phyloP scores from a whole-genome alignment of 371 early-diverging fungal species.

The Lichtheimia hyalospora region DNA sequence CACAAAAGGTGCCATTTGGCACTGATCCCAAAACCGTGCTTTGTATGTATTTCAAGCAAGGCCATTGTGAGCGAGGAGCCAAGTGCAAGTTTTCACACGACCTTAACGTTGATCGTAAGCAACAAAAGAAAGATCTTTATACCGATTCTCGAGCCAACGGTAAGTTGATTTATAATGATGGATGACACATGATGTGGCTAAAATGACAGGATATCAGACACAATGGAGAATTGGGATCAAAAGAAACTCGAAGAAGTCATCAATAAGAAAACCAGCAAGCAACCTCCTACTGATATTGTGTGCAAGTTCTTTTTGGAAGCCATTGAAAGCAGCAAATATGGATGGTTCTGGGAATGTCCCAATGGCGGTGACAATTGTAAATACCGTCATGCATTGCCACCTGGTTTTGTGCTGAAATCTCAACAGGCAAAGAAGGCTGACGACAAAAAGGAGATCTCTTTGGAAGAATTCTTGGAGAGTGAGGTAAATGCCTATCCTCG shows the following conservation, averaged over 20 bases:
- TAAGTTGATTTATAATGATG: neutral
- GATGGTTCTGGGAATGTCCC: slow-evolving; percentile 99
- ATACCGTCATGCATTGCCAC: slow-evolving; percentile 97
- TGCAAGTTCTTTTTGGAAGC: slow-evolving; percentile 99
- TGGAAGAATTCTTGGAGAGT: slow-evolving; percentile 96
- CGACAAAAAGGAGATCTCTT: slow-evolving; percentile 79
- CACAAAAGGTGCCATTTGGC: slow-evolving; percentile 98
- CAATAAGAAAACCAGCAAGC: slow-evolving; percentile 81
- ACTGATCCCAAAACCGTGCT: slow-evolving; percentile 98
- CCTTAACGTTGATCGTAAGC: slow-evolving; percentile 85
- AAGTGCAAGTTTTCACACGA: slow-evolving; percentile 99
- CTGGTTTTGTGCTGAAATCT: slow-evolving; percentile 94
- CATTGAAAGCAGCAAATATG: slow-evolving; percentile 95
- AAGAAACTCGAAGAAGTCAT: slow-evolving; percentile 88
- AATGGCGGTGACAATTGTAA: slow-evolving; percentile 88
- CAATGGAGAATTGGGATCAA: slow-evolving; percentile 97
- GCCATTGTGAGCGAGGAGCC: slow-evolving; percentile 90
- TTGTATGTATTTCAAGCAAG: slow-evolving; percentile 93
- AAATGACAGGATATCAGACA: slow-evolving; percentile 50
- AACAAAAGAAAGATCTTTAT: slow-evolving; percentile 89
- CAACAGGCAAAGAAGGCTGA: slow-evolving; percentile 80
- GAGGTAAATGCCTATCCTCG: too few relatives aligned
- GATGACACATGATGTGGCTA: neutral
- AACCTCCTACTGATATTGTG: slow-evolving; percentile 95
- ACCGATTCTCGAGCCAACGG: slow-evolving; percentile 71